Percentiles rank a stretch among this genome's conserved stretches.
These are phyloP conservation scores for Phytophthora sp. DNA, from an alignment of 352 stramenopile species.

Conservation along the genomic window DNA sequence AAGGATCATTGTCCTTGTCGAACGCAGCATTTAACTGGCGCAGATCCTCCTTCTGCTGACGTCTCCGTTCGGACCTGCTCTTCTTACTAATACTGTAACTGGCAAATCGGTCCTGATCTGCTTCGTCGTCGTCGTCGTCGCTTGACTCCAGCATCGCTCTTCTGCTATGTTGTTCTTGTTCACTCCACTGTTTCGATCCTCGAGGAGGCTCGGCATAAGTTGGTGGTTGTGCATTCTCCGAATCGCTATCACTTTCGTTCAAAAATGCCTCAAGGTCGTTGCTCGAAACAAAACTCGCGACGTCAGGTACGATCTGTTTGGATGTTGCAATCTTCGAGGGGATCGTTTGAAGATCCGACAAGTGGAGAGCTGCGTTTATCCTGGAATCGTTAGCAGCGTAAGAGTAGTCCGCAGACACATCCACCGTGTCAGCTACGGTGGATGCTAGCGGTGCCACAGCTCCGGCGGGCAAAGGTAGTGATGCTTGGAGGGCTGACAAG, in stretches of 20 bases:
- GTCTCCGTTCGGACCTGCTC: slow-evolving; percentile 39
- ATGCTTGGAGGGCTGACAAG: slow-evolving; percentile 33
- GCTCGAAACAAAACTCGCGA: slow-evolving; percentile 18
- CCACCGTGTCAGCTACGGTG: background rate
- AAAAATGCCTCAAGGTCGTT: slow-evolving; percentile 71
- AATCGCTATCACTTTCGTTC: slow-evolving; percentile 69
- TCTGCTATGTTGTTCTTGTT: background rate
- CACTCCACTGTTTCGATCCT: background rate
- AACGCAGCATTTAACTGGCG: slow-evolving; percentile 41
- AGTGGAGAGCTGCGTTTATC: background rate
- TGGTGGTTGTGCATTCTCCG: slow-evolving; percentile 26
- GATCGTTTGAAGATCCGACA: slow-evolving; percentile 25
- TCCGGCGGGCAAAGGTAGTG: slow-evolving; percentile 17
- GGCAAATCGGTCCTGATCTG: slow-evolving; percentile 50
- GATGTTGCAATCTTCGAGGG: background rate
- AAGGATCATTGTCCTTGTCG: slow-evolving; percentile 23
- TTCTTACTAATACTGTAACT: slow-evolving; percentile 58
- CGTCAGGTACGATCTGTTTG: slow-evolving; percentile 8
- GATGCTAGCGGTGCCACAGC: background rate
- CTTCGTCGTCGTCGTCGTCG: slow-evolving; percentile 39
- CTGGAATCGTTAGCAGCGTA: background rate
- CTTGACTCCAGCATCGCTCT: slow-evolving; percentile 28
- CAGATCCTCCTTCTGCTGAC: slow-evolving; percentile 57
- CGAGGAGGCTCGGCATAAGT: background rate
- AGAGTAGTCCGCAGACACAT: slow-evolving; percentile 14